Base-by-base conservation (phyloP, 495 filamentous ascomycete species). In the Penicillium antarcticum region DNA sequence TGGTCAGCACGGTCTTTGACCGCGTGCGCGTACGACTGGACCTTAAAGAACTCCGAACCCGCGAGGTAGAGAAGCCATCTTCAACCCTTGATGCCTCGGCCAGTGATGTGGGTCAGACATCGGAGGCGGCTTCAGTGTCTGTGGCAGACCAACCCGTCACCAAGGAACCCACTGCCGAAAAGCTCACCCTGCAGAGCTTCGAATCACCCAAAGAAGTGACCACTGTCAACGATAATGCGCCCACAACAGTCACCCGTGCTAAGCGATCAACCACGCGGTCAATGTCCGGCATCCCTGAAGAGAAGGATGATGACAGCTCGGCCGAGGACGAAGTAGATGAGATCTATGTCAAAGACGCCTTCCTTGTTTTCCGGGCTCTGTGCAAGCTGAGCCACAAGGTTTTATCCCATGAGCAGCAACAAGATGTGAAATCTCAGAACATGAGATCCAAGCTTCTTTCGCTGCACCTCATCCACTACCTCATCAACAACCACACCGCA, bases 1-100 rank as follows among this genome's bases (percentile, higher is more conserved):
- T 99, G 95, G 89, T 97, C 5, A 90, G 91, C 45, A 97, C 94
- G 13, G 94, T 99, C 2, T 97, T 97, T 56, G 95, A 99, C 67
- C 74, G 95, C 41, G 92, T 97, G 40, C 92, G 91, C 62, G 81
- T 80, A n/a, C 77, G 95, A 31, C 70, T 97, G 46, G 83, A 90
- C 48, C 83, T 90, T 74, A 97, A 95, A 67, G 92, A 96, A 62
- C 78, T 89, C 10, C 69, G 80, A 16, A 40, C 77, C 46, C 79
- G 73, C 35, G 70, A 78, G 18, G 64, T 67, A 5, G 70, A 74
- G 11, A 71, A 69, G 45, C 51, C 58, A 9, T 40, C 47, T 7
- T 33, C 42, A 5, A 42, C 45, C n/a, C 44, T 66, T 6, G 62
- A 66, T 55, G 54, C 57, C 8, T 51, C 54, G 4, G 53, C 68